These are phyloP conservation scores for Rubia yunnanensis DNA, from an alignment of 257 asterid genomes.

Conservation along the genomic window DNA sequence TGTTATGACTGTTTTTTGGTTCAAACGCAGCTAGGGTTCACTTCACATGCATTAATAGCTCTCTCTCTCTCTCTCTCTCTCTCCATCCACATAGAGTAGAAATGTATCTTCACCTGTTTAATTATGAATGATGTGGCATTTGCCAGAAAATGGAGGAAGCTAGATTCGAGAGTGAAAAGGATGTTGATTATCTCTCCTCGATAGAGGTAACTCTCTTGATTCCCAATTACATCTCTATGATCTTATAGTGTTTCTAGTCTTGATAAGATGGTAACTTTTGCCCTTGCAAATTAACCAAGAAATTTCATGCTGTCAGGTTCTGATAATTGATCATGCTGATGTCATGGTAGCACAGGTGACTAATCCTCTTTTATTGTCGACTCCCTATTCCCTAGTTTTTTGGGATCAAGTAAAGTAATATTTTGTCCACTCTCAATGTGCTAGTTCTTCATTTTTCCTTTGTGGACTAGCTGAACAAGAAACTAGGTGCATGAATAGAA, in stretches of 20 bases:
- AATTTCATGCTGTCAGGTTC: constrained; percentile 40
- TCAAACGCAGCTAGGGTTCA: neutral
- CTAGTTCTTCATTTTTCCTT: neutral
- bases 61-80: constrained; percentile 1
- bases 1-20: neutral
- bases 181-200: constrained; percentile 95
- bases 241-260: neutral
- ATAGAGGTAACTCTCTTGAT: constrained; percentile 52
- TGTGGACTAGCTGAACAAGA: neutral
- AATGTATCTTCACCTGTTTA: neutral
- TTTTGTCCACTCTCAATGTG: neutral
- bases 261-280: constrained; percentile 3
- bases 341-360: constrained; percentile 87
- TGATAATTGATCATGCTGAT: constrained; percentile 91
- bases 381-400: neutral
- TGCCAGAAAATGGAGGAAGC: constrained; percentile 86
- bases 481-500: neutral
- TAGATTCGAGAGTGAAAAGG: constrained; percentile 64
- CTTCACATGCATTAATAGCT: neutral
- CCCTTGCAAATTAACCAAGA: constrained; percentile 13
- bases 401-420: neutral
- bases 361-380: neutral
- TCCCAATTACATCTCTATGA: neutral
- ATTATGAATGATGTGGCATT: neutral
- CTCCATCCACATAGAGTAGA: neutral